Percentiles rank a stretch among this genome's conserved stretches.
Evolutionary conservation across 805 yeast genomes (phyloP).

Genomic region (Ogataea angusta): DNA sequence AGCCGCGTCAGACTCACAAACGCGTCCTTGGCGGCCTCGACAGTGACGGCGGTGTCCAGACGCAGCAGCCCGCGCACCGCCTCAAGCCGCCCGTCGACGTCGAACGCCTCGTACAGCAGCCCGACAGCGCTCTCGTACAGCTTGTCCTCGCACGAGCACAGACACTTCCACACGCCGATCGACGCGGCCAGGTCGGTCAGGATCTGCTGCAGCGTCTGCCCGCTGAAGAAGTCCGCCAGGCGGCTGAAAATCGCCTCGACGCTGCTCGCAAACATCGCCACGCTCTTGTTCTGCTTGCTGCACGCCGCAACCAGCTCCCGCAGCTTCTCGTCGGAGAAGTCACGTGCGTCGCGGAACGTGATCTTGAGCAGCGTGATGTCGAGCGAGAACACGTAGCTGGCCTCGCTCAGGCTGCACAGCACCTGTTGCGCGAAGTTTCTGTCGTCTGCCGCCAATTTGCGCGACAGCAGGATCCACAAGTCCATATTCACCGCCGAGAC

Average conservation of each 20-base stretch:
- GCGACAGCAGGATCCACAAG: constrained; percentile 25
- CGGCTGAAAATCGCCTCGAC: constrained; percentile 26
- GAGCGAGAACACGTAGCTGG: constrained; percentile 20
- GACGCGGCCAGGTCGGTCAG: constrained; percentile 43
- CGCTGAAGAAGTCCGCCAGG: constrained; percentile 24
- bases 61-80: constrained; percentile 58
- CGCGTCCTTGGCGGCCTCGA: constrained; percentile 41
- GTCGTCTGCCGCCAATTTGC: constrained; percentile 22
- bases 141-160: constrained; percentile 57
- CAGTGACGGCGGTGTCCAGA: constrained; percentile 40
- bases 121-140: constrained; percentile 69
- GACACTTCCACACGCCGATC: constrained; percentile 69
- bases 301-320: constrained; percentile 23
- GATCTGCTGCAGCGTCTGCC: constrained; percentile 30
- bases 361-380: constrained; percentile 24
- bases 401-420: constrained; percentile 16
- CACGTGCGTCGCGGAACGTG: constrained; percentile 10
- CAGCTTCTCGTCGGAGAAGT: constrained; percentile 16
- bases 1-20: constrained; percentile 15
- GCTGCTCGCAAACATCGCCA: constrained; percentile 15
- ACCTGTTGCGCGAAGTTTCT: constrained; percentile 14
- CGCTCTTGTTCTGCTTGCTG: constrained; percentile 28
- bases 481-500: constrained; percentile 21
- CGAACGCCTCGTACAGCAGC: constrained; percentile 71
- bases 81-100: constrained; percentile 75